Base-by-base conservation (phyloP, 148 eudicot species). In the Vaccinium darrowii region DNA sequence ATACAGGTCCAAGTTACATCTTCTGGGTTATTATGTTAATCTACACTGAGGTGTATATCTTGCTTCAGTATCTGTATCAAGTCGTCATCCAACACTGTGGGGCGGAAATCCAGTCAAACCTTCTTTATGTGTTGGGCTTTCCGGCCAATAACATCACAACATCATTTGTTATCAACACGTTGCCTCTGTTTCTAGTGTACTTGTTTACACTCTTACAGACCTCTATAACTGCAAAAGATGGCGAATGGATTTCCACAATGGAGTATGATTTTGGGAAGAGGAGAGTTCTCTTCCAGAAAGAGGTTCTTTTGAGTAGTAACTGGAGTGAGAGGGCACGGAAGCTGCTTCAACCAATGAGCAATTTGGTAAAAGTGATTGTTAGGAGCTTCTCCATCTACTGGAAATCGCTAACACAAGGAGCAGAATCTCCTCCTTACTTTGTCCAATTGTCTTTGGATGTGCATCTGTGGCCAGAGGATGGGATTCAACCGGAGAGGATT, bases 41-140 rank as follows among this genome's bases (percentile, higher is more conserved):
- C 82, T 94, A 95, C 88, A 94, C 98, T 4, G 99, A 97, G 88
- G 73, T 93, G 43, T 94, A 91, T 87, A 92, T 95, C 85, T 90
- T 97, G 85, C 82, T 95, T 82, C 95, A 92, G 92, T 97, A 97
- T 88, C 84, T 95, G 76, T 95, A 95, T 88, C 99, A 97, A 86
- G 94, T 97, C 74, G 89, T 97, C 78, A 97, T 97, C 86, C 99
- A 97, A 86, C 99, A 97, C 85, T 95, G 96, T 87, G 99, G 98
- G 85, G 87, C 91, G 84, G 92, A 65, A 81, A 89, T 96, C 85
- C 85, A 90, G 83, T 89, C 94, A 25, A 57, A 53, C 78, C 86
- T 89, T 82, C 94, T 96, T 84, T 87, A 83, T 51, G 96, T 95
- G 88, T 76, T 91, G 86, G 99, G 98, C 8, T 95, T 97, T 90